Base-by-base conservation (phyloP, 345 rosid genomes). In the Melaleuca alternifolia region DNA sequence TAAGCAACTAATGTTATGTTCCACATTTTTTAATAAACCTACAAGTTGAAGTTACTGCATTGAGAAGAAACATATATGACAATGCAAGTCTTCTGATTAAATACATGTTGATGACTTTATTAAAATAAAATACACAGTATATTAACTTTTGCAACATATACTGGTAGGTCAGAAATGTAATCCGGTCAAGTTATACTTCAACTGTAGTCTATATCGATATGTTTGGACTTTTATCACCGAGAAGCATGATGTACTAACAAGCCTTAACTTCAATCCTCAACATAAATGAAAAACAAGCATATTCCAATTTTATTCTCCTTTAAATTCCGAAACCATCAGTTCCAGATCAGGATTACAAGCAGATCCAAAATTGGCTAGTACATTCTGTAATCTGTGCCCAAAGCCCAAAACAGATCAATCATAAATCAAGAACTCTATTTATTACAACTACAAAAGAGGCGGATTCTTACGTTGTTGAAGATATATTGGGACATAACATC, bases 401-500 rank as follows among this genome's bases (percentile, higher is more conserved):
- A 71, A 71, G 79, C 48, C 48, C 0, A 0, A 71, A 71, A 13
- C 44, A 51, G 53, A 83, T n/a, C 21, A 28, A 83, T 51, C 15
- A 83, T 4, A 53, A 83, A 83, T 51, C 33, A 53, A 51, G 44
- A 83, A 4, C 53, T 50, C 56, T 50, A 51, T 13, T 83, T 83
- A n/a, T 50, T 28, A 37, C 11, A 83, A 83, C 48, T 21, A 76
- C 54, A 51, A 30, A 61, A 30, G 85, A 85, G 86, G 50, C 82
- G 46, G 71, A 54, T 87, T 87, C 98, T 93, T 93, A 97, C 99
- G 94, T 85, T 87, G 92, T 91, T 57, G 92, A 90, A 28, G 94
- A 91, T 85, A 95, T 85, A 91, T 90, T 88, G 85, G 99, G 98
- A 90, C 86, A 90, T 85, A 97, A 81, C 85, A 83, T 91, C 99